These are phyloP conservation scores for Cercophora samala DNA, from an alignment of 495 filamentous ascomycete genomes.

Conservation along the genomic window DNA sequence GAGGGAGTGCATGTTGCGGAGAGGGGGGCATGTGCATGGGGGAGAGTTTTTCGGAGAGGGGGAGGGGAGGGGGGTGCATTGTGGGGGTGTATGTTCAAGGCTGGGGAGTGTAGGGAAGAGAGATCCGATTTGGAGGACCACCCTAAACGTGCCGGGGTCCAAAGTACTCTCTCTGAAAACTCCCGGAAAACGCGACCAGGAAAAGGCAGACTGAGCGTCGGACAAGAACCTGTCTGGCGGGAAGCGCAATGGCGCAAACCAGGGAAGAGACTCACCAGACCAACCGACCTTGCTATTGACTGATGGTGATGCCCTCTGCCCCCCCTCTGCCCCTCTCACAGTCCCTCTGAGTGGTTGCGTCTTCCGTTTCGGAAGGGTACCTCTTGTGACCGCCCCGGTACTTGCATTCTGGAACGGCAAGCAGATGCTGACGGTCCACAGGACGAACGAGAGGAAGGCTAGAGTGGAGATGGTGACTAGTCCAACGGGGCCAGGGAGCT, in stretches of 20 bases:
- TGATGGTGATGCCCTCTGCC: not conserved
- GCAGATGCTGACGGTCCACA: constrained; percentile 11
- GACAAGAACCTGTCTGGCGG: constrained; percentile 11
- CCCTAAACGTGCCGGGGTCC: constrained; percentile 16
- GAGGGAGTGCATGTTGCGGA: constrained; percentile 29
- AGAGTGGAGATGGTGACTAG: constrained; percentile 1
- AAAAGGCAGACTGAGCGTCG: constrained; percentile 16
- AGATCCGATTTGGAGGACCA: constrained; percentile 26
- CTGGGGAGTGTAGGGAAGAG: constrained; percentile 22
- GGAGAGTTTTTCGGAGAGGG: constrained; percentile 20
- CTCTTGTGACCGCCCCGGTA: constrained; percentile 22
- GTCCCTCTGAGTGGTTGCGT: not conserved
- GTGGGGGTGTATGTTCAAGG: constrained; percentile 21
- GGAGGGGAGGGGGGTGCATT: constrained; percentile 15
- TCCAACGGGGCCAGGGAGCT: not conserved
- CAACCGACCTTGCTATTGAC: not conserved
- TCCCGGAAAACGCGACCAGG: constrained; percentile 15
- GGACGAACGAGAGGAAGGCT: constrained; percentile 10
- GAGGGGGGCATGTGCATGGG: constrained; percentile 27
- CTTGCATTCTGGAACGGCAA: constrained; percentile 19
- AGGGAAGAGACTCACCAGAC: not conserved
- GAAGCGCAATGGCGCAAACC: not conserved
- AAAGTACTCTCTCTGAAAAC: constrained; percentile 24
- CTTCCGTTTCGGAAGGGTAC: constrained; percentile 20
- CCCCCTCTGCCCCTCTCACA: not conserved